Conservation (phyloP, 257 asterid species). For the Oldenlandia corymbosa region DNA sequence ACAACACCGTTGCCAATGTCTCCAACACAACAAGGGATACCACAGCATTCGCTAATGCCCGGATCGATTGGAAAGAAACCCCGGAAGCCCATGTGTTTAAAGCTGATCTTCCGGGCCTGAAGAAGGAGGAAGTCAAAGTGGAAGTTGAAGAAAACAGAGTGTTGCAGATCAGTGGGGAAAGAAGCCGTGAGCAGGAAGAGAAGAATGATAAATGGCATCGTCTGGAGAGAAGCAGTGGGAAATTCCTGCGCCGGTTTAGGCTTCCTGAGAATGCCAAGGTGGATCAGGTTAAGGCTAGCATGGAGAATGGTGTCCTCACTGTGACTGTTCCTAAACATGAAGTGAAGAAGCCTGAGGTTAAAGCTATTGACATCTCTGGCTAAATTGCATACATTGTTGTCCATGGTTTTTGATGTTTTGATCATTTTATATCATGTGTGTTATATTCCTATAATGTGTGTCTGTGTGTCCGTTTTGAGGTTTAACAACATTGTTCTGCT, state of each 20-base stretch:
- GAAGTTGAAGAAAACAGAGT: conserved; percentile 22
- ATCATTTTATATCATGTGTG: too few relatives aligned
- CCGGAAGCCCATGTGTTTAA: conserved; percentile 24
- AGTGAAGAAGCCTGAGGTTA: conserved; percentile 20
- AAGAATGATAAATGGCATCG: conserved; percentile 26
- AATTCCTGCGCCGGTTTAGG: conserved; percentile 22
- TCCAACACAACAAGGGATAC: background rate
- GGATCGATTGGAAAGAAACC: conserved; percentile 30
- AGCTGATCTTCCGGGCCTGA: conserved; percentile 25
- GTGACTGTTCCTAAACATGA: conserved; percentile 20
- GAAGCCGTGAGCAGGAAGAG: conserved; percentile 27
- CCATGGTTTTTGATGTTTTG: too few relatives aligned
- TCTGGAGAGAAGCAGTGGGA: conserved; percentile 22
- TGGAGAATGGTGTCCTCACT: conserved; percentile 25
- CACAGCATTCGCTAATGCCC: conserved; percentile 13
- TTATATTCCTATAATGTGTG: too few relatives aligned
- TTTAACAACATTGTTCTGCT: too few relatives aligned
- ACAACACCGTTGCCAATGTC: background rate
- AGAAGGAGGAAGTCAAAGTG: conserved; percentile 25
- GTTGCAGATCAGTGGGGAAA: conserved; percentile 24
- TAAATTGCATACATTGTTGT: too few relatives aligned
- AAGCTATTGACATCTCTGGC: conserved; percentile 22
- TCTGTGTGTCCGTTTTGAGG: too few relatives aligned
- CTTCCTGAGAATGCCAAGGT: conserved; percentile 19
- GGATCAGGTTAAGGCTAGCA: conserved; percentile 15